These are phyloP conservation scores for Colletotrichum orchidophilum DNA, from an alignment of 2,329 filamentous ascomycete species.

Conservation along the genomic window DNA sequence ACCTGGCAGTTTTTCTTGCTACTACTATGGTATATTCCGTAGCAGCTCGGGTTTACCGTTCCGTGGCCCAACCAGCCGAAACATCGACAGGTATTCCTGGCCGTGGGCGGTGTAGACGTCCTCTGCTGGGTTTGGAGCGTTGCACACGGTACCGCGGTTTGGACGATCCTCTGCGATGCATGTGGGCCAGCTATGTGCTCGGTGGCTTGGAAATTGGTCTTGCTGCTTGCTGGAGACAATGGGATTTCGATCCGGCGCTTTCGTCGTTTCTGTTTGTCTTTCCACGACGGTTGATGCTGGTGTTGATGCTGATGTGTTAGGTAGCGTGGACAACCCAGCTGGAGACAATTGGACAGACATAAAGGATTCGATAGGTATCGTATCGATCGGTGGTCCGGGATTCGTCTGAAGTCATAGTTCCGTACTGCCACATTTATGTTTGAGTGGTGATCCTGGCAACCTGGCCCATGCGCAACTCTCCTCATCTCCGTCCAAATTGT, in stretches of 20 bases:
- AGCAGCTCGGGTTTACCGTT: not conserved
- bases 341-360: not conserved
- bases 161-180: slow-evolving; percentile 16
- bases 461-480: slow-evolving; percentile 12
- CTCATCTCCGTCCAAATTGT: slow-evolving; percentile 5
- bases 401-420: slow-evolving; percentile 24
- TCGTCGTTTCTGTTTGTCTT: not conserved
- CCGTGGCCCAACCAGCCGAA: not conserved
- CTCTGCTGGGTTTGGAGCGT: not conserved
- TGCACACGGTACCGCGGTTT: not conserved
- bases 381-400: not conserved
- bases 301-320: not conserved
- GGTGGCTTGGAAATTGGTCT: slow-evolving; percentile 1
- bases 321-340: not conserved
- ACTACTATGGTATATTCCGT: not conserved
- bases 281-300: not conserved
- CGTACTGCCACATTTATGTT: not conserved
- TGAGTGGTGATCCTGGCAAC: not conserved
- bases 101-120: not conserved
- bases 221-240: not conserved
- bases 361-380: not conserved
- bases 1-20: not conserved
- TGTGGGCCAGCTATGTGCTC: not conserved
- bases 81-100: not conserved
- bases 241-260: slow-evolving; percentile 13